A percentile compares a stretch with the other conserved stretches of the same genome.
phyloP scores from a whole-genome alignment of 2,329 filamentous ascomycete species.

The Fusarium tjaetaba region DNA sequence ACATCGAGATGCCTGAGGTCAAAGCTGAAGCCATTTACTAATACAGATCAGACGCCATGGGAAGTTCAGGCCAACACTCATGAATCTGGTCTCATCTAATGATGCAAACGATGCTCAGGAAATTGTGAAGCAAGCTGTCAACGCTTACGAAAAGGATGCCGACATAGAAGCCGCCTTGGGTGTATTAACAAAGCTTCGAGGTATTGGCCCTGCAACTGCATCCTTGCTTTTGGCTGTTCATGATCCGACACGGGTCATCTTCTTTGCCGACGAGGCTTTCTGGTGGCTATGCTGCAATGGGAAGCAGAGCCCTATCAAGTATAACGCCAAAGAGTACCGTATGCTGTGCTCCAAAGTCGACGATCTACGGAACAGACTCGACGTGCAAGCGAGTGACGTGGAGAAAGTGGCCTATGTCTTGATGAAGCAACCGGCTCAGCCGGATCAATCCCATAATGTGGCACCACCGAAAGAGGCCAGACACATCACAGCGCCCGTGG shows the following conservation, averaged over 20 bases:
- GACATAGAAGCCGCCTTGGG: conserved; percentile 60
- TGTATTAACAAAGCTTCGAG: conserved; percentile 69
- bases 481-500: conserved; percentile 1
- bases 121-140: conserved; percentile 64
- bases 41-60: conserved; percentile 62
- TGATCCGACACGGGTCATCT: conserved; percentile 68
- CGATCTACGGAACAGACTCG: conserved; percentile 58
- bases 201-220: conserved; percentile 82
- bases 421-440: conserved; percentile 55
- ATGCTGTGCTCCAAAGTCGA: conserved; percentile 59
- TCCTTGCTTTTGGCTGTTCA: conserved; percentile 76
- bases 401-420: conserved; percentile 79
- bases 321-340: conserved; percentile 74
- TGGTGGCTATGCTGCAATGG: conserved; percentile 73
- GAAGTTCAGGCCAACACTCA: conserved; percentile 69
- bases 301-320: conserved; percentile 68
- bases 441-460: conserved; percentile 4
- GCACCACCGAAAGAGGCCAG: conserved; percentile 13
- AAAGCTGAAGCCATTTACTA: not conserved
- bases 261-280: conserved; percentile 85
- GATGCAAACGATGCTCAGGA: conserved; percentile 55
- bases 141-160: conserved; percentile 53
- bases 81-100: conserved; percentile 72
- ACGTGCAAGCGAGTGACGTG: conserved; percentile 67
- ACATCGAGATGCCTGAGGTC: not conserved